phyloP scores from a whole-genome alignment of 768 basidiomycete genomes.

The Mycena vitilis region DNA sequence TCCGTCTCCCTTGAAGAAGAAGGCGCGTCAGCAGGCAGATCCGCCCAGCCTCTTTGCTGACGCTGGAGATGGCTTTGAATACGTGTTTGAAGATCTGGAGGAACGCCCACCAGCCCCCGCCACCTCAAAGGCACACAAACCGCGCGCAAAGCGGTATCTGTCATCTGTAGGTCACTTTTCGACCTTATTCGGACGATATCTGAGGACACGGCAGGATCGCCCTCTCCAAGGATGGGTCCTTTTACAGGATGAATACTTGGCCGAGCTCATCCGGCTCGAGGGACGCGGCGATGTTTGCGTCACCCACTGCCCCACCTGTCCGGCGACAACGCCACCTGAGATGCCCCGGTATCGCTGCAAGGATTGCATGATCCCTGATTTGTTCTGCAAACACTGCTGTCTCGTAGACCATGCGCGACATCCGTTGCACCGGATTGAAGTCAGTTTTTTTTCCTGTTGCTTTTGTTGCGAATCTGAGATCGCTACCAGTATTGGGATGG shows the following conservation, averaged over 20 bases:
- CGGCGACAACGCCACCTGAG: not conserved
- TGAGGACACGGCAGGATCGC: not conserved
- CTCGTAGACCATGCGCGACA: not conserved
- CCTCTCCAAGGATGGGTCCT: not conserved
- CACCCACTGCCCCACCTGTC: not conserved
- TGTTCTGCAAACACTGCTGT: not conserved
- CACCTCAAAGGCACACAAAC: not conserved
- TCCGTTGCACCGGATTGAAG: not conserved
- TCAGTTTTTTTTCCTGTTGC: too few relatives aligned
- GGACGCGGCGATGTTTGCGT: not conserved
- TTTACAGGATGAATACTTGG: not conserved
- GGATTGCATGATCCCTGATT: not conserved
- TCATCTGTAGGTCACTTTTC: not conserved
- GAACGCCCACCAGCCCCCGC: too few relatives aligned
- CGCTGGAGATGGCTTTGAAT: not conserved
- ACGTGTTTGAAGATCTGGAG: not conserved
- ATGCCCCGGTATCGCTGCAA: not conserved
- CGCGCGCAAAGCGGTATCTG: not conserved
- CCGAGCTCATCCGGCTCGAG: not conserved
- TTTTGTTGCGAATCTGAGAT: too few relatives aligned
- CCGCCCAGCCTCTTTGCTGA: not conserved
- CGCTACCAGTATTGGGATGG: too few relatives aligned
- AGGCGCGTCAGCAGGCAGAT: not conserved
- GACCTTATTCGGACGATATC: too few relatives aligned
- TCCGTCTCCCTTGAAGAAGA: not conserved